Base-by-base conservation (phyloP, 306 rosid species). In the Clitoria ternatea region DNA sequence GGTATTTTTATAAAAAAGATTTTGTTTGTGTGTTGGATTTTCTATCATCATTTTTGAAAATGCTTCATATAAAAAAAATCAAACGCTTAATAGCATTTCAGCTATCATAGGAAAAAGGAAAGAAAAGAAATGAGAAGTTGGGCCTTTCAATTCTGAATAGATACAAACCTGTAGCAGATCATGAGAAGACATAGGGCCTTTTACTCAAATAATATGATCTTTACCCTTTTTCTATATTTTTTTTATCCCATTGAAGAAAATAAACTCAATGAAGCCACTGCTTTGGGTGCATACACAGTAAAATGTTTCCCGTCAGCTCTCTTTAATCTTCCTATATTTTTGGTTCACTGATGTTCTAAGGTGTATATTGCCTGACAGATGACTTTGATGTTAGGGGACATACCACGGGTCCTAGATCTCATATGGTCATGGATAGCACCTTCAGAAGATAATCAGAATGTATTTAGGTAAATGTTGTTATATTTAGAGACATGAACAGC, bases 341-440 rank as follows among this genome's bases (percentile, higher is more conserved):
- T 48, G 13, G 8, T 68, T 39, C 26, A 43, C 77, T 73, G 77
- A 78, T 71, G 64, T 74, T 50, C 68, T 29, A 73, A 66, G 72
- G 42, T 56, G 54, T 62, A 62, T 23, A 19, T 72, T 75, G 33
- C 70, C 70, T 69, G 66, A 37, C 85, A 94, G 99, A 94, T 94
- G 97, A 82, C 79, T 75, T 76, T 89, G 70, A 94, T 94, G 99
- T 62, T 87, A 56, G 99, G 90, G 67, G 92, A 94, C 78, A 87
- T 94, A 78, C 95, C 96, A 50, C 85, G 82, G 71, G 76, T 94
- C 61, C 86, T 94, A 80, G 99, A 90, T 68, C 87, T 94, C 70
- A 83, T 94, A 77, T 94, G 99, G 99, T 89, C 92, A 17, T 94
- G 99, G 99, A 86, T 94, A 84, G 92, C 97, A 37, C 97, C 99